Evolutionary conservation across 2,329 filamentous ascomycete species (phyloP).

Genomic region (Mycocentrospora acerina): DNA sequence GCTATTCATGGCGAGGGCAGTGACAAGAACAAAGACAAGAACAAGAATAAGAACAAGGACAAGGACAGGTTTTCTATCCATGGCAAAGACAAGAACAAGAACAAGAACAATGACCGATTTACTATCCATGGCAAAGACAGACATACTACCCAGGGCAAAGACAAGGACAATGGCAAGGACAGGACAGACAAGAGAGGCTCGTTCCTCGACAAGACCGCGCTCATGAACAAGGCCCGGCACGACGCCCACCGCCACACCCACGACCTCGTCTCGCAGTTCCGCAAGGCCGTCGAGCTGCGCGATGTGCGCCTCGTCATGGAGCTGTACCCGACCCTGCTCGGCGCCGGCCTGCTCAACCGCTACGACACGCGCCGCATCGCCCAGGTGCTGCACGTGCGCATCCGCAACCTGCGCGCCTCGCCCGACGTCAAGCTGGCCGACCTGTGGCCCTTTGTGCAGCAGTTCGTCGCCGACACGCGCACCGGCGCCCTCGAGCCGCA

Average conservation of each 20-base stretch:
- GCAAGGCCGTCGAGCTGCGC: constrained; percentile 17
- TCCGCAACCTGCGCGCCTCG: constrained; percentile 23
- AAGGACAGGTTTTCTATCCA: no score
- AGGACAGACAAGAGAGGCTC: constrained; percentile 5
- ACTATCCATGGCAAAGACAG: no score
- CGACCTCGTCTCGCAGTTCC: constrained; percentile 14
- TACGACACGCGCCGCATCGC: constrained; percentile 36
- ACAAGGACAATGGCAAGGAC: neutral
- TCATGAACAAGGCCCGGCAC: constrained; percentile 1
- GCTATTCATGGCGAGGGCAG: no score
- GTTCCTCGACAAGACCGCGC: constrained; percentile 8
- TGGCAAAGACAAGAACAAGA: no score
- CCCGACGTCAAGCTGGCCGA: constrained; percentile 6
- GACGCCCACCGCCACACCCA: neutral
- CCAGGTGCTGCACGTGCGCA: constrained; percentile 39
- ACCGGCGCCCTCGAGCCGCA: constrained; percentile 39
- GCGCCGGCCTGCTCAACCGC: constrained; percentile 9
- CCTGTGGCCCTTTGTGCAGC: constrained; percentile 35
- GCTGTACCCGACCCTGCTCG: constrained; percentile 28
- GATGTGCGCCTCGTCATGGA: constrained; percentile 22
- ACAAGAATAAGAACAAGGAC: no score
- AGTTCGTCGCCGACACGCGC: constrained; percentile 45
- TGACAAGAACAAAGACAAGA: no score
- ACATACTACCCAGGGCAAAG: no score
- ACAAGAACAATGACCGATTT: no score